Evolutionary conservation across 345 rosid genomes (phyloP), one percentile per base, ranked within the genome.

Genomic region (Noccaea caerulescens): DNA sequence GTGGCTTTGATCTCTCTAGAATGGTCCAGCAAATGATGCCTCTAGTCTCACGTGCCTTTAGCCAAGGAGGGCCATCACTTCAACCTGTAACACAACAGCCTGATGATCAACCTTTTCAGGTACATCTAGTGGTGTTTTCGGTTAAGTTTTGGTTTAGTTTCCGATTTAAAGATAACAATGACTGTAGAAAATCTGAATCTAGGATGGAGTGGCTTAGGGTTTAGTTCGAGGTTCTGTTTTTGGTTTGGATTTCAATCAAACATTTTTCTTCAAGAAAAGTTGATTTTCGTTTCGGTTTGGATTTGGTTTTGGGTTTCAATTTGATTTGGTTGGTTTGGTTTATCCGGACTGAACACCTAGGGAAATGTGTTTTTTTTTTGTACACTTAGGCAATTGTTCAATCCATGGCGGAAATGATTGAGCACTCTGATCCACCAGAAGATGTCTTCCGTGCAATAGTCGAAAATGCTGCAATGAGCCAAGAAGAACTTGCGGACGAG

Each of bases 11-110:
- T 81, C 76, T 89, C 73, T 88, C 98, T 13, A 84, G 83, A 71
- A 88, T 94, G 89, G 80, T 94, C 41, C 98, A 86, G 64, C 95
- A 86, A 76, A 89, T 94, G 98, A 89, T 94, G 98, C 99, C 97
- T 38, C 79, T 88, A 51, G 96, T 94, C 66, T 88, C 98, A 34
- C 96, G 83, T 78, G 96, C 93, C 58, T 82, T 94, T 34, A 80
- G 79, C 34, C 79, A 73, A 65, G 90, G 86, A 32, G 69, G 80
- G 39, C 55, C 84, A 45, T 62, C 64, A 33, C 3, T n/a, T 63
- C 34, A 39, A 23, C 61, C 60, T 10, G 8, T 60, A 27, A 64
- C 65, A 45, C 86, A 62, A 34, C 71, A 86, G 65, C 67, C 78
- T 44, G 51, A n/a, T 50, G 80, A 74, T 72, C 81, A 30, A 37